Base-by-base conservation (phyloP, 2,329 filamentous ascomycete species). In the Claviceps fusiformis region DNA sequence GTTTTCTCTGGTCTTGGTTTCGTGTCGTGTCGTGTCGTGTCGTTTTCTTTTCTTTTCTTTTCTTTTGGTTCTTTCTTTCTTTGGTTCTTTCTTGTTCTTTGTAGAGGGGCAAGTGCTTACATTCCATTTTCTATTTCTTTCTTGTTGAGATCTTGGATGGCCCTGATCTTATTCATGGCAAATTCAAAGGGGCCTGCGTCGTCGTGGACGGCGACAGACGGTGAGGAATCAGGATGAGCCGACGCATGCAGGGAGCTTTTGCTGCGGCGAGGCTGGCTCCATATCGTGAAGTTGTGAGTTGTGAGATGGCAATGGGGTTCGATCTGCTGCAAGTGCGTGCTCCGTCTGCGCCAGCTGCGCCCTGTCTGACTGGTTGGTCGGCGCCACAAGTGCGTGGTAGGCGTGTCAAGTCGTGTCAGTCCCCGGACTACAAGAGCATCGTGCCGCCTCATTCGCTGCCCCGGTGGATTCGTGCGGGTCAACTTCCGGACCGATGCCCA, bases 91-190 rank as follows among this genome's bases (percentile, higher is more conserved):
- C 19, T 19, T 19, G 19, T 19, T 19, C 19, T 19, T 19, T 19
- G 19, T 19, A 19, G 44, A 33, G 27, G 27, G 7, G 29, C 8
- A 33, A 52, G 37, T 56, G 46, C 47, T 69, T 69, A 86, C 83
- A 90, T 80, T 67, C 86, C 89, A 68, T 89, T 85, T 70, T 96
- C 91, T 59, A 98, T 87, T 72, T 98, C 93, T 62, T 85, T 85
- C 74, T 93, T 89, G 70, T 98, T 98, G 57, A 98, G 86, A 68
- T 86, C 83, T 69, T 95, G 88, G 58, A 96, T 93, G 56, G 90
- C 85, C 63, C 90, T 87, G 62, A 98, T 93, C 62, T 89, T 86
- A 69, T 98, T 96, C 93, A 98, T 98, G 33, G 61, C 74, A 64
- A 17, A 5, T 50, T 11, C 19, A 19, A 11, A 24, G 17, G 52